Conservation (phyloP, 2,329 filamentous ascomycete genomes). For the Colletotrichum chlorophyti region DNA sequence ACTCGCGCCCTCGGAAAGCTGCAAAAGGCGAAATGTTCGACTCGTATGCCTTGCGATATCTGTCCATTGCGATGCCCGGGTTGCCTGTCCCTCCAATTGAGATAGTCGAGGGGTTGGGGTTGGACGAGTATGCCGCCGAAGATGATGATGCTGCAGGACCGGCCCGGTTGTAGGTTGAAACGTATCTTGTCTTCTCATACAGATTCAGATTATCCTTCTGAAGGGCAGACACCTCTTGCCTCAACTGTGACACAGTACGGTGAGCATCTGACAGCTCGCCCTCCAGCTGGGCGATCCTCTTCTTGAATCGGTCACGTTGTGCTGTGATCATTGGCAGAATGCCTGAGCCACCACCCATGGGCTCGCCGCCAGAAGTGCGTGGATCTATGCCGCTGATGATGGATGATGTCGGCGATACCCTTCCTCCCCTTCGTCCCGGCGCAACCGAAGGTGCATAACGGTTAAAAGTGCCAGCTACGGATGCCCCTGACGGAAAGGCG, state of each 20-base stretch:
- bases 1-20: constrained; percentile 93
- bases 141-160: constrained; percentile 65
- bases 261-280: constrained; percentile 87
- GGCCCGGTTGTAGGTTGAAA: constrained; percentile 88
- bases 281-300: constrained; percentile 90
- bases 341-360: constrained; percentile 77
- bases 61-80: constrained; percentile 75
- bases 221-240: constrained; percentile 88
- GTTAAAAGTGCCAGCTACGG: constrained; percentile 91
- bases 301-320: constrained; percentile 97
- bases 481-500: constrained; percentile 86
- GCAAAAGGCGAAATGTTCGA: constrained; percentile 95
- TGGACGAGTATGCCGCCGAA: constrained; percentile 70
- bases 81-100: constrained; percentile 60
- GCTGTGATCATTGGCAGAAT: constrained; percentile 98
- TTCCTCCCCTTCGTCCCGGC: constrained; percentile 68
- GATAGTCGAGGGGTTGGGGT: constrained; percentile 78
- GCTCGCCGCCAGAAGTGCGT: constrained; percentile 63
- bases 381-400: constrained; percentile 98
- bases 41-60: constrained; percentile 93
- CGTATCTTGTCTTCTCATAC: constrained; percentile 97
- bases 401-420: constrained; percentile 89
- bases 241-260: constrained; percentile 80
- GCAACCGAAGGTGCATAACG: constrained; percentile 72
- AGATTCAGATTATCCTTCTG: constrained; percentile 96